Conservation (phyloP, 305 asterid genomes). For the Fraxinus sp. region DNA sequence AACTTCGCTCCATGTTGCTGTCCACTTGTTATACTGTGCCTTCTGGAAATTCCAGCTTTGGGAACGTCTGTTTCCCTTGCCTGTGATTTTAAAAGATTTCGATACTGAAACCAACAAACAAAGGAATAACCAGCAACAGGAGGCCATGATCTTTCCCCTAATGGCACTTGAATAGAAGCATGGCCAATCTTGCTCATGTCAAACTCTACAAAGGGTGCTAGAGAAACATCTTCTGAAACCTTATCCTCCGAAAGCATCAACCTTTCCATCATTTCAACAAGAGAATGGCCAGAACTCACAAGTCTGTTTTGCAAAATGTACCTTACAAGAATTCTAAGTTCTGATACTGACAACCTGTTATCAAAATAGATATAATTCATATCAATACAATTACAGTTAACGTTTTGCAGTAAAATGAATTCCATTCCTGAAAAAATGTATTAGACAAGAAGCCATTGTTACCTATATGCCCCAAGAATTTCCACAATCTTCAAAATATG, state of each 20-base stretch:
- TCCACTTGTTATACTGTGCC: constrained; percentile 46
- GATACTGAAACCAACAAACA: constrained; percentile 95
- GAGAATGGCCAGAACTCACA: constrained; percentile 67
- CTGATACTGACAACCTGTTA: constrained; percentile 83
- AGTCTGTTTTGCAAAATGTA: constrained; percentile 81
- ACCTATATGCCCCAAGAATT: constrained; percentile 97
- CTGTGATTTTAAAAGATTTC: constrained; percentile 66
- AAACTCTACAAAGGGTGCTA: constrained; percentile 96
- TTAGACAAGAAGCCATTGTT: constrained; percentile 19
- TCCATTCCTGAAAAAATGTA: constrained; percentile 10
- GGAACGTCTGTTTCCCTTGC: constrained; percentile 66
- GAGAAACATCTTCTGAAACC: constrained; percentile 82
- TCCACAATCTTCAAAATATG: constrained; percentile 86
- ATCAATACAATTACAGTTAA: constrained; percentile 21
- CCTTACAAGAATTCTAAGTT: constrained; percentile 84
- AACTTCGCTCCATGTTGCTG: constrained; percentile 57
- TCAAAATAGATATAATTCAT: constrained; percentile 24
- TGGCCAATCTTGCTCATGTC: constrained; percentile 94
- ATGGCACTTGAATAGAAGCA: constrained; percentile 96
- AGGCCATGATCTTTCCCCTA: constrained; percentile 99
- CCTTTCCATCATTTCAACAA: constrained; percentile 92
- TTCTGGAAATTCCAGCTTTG: constrained; percentile 54
- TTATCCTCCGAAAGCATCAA: constrained; percentile 71
- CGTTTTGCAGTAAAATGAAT: constrained; percentile 15
- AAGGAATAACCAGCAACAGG: constrained; percentile 99